phyloP scores from a whole-genome alignment of 345 rosid genomes.

The Salix viminalis region DNA sequence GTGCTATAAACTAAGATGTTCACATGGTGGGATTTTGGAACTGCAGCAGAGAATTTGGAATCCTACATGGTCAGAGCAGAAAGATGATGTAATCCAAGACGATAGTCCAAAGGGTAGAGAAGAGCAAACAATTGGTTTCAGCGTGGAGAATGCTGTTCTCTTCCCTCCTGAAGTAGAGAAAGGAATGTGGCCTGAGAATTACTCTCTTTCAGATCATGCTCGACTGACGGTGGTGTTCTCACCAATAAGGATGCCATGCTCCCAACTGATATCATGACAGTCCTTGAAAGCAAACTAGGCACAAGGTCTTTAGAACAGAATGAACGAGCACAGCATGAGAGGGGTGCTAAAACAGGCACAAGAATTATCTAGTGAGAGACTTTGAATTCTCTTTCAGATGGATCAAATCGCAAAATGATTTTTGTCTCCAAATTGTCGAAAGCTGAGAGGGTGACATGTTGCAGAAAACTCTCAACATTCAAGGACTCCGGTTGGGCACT shows the following conservation, averaged over 20 bases:
- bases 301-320: not conserved
- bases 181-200: slow-evolving; percentile 86
- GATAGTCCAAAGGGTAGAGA: slow-evolving; percentile 26
- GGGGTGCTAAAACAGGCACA: not conserved
- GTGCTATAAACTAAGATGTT: not conserved
- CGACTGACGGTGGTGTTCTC: slow-evolving; percentile 78
- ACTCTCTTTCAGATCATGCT: slow-evolving; percentile 86
- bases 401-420: not conserved
- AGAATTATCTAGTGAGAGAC: not conserved
- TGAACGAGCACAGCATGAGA: not conserved
- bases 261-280: slow-evolving; percentile 15
- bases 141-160: slow-evolving; percentile 67
- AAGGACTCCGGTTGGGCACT: not conserved
- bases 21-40: slow-evolving; percentile 10
- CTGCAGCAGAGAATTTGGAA: slow-evolving; percentile 85
- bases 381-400: not conserved
- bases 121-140: slow-evolving; percentile 68
- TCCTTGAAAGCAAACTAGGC: not conserved
- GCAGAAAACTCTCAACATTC: not conserved
- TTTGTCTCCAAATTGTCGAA: not conserved
- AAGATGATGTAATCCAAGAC: slow-evolving; percentile 34
- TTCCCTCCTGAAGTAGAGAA: slow-evolving; percentile 87
- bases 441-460: not conserved
- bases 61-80: slow-evolving; percentile 45
- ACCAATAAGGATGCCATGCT: slow-evolving; percentile 63